Evolutionary conservation across 1,139 yeast genomes (phyloP).

Genomic region (Suhomyces bokatorum): DNA sequence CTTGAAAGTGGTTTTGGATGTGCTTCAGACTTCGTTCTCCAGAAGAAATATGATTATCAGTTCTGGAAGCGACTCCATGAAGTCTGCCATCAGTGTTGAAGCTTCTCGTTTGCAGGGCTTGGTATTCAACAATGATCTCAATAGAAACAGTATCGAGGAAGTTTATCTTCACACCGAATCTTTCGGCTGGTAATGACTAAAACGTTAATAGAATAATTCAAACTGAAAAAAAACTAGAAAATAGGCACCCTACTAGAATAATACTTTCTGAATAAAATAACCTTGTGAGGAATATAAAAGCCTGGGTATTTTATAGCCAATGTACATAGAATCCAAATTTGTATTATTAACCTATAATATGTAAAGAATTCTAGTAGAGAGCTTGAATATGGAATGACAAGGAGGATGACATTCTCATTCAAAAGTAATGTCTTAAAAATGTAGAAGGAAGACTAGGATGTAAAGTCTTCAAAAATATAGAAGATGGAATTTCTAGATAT

Average conservation of each 20-base stretch:
- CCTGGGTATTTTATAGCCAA: no score
- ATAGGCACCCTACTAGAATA: background rate
- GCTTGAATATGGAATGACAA: no score
- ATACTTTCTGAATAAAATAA: background rate
- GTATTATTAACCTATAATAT: no score
- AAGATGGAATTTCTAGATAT: no score
- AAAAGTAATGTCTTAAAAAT: no score
- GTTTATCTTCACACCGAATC: constrained; percentile 59
- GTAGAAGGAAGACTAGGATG: no score
- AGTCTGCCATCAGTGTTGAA: constrained; percentile 42
- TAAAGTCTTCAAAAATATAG: no score
- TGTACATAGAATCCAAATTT: no score
- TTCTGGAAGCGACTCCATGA: constrained; percentile 53
- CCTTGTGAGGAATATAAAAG: background rate
- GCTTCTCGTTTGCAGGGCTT: constrained; percentile 41
- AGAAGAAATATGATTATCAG: constrained; percentile 48
- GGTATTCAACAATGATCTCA: constrained; percentile 33
- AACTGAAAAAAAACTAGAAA: background rate
- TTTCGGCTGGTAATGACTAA: constrained; percentile 51
- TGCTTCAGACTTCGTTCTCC: constrained; percentile 25
- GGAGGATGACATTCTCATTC: no score
- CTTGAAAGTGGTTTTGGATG: constrained; percentile 21
- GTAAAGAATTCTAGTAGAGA: no score
- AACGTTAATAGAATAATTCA: background rate
- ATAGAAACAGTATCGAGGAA: constrained; percentile 40